Base-by-base conservation (phyloP, 1,139 yeast genomes). In the Blastobotrys arbuscula region DNA sequence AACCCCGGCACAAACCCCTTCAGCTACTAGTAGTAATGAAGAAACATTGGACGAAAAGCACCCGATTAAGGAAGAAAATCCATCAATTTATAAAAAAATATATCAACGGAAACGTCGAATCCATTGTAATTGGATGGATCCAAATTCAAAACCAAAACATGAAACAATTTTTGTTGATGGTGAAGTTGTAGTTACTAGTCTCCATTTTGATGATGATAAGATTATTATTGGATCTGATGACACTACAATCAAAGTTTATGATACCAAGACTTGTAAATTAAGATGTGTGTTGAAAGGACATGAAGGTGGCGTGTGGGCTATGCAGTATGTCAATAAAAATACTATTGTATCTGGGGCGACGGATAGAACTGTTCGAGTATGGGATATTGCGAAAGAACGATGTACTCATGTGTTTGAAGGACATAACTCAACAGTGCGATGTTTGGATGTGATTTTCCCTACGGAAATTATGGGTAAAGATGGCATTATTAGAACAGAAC, bases 261-360 rank as follows among this genome's bases (percentile, higher is more conserved):
- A 85, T 56, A 81, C 96, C 2, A 71, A 74, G 34, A 81, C 87
- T 0, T 97, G 97, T 4, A 71, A 72, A 42, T 71, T 83, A 42
- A 60, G 60, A 39, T 59, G 59, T 28, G 60, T 65, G 23, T 72
- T 92, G 46, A 74, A 76, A 48, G 97, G 97, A 12, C 98, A 92
- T 62, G 95, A 86, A 51, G 97, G 97, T 43, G 98, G 98, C 24
- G 98, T 94, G 9, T 92, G 99, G 99, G 97, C 98, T 1, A 73
- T 92, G 63, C 89, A 92, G 65, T 90, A 89, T 63, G 78, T 78
- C 48, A 87, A 87, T n/a, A 67, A 67, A 39, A 69, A 69, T 52
- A 83, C 86, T 1, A 70, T 90, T 39, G 95, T 89, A 0, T 83
- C 94, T 54, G 97, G 97, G 0, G 83, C 95, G 1, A 89, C 96